Evolutionary conservation across 495 filamentous ascomycete species (phyloP), one percentile per base, ranked within the genome.

Genomic region (Aspergillus ostianus): DNA sequence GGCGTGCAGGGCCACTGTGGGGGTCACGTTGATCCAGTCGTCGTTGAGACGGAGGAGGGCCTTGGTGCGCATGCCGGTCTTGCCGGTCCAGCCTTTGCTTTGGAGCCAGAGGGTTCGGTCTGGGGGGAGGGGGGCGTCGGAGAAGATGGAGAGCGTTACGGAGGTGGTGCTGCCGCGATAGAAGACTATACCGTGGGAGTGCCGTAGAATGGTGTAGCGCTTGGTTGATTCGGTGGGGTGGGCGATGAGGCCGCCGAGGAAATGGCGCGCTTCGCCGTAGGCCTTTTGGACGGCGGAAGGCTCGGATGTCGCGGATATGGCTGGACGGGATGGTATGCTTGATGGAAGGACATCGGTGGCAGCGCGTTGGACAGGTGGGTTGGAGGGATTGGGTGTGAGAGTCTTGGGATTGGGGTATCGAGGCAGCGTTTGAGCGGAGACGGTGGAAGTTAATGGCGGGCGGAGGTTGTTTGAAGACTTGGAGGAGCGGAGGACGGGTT

Each of bases 1-100:
- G 0, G 79, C 60, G 10, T 67, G 60, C 0, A 82, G 67, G n/a
- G 76, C 72, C 7, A 76, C 68, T 2, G 77, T 68, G 0, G 87
- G 87, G 0, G 87, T 88, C 4, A 89, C 85, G 56, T 89, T 77
- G 2, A 89, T 64, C 87, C 87, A 89, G 70, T 73, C 74, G 18
- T 78, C 72, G 45, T 80, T 82, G 0, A 79, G 70, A 18, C 80
- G 80, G 17, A 88, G 65, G 9, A 87, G 63, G 2, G 85, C 78
- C 65, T 87, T 88, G 30, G 84, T 71, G 23, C 79, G 77, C 86
- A 89, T 88, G 20, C 87, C 87, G 18, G 83, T 83, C 61, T 87
- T 87, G 8, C 87, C 87, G 0, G 82, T 82, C 78, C 82, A 89
- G 18, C 87, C 87, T 54, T 84, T 84, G 63, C 77, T 80, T 68